Evolutionary conservation across 192 early-diverging fungal genomes (phyloP), one percentile per base, ranked within the genome.

Genomic region (Jimgerdemannia flammicorona): DNA sequence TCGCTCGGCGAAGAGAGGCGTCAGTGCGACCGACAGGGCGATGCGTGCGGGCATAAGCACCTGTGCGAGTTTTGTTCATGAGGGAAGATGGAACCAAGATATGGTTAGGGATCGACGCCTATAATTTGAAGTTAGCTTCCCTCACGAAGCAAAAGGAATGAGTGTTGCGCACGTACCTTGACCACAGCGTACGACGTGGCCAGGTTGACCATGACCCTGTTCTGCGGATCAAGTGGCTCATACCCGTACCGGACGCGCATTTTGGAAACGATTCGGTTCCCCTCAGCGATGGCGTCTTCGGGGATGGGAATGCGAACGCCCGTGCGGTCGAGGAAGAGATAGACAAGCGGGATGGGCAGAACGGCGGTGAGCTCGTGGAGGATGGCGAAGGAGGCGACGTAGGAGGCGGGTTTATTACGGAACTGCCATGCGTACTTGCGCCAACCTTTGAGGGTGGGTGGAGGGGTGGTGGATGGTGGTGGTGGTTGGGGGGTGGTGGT

Each of bases 311-410:
- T 84, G n/a, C 83, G 73, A 4, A 91, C 40, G 4, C 86, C 86
- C 18, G 83, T 86, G 70, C 80, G 74, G 39, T 78, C 74, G 19
- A 96, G 84, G 10, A 80, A 69, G 72, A 87, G 92, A 79, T 95
- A 98, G 19, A 96, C 74, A 10, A 91, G 72, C 0, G 90, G 90
- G 40, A 98, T 79, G 7, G 95, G 96, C 2, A 91, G 81, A 39
- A 98, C 81, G 3, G 95, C 96, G 3, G 96, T 98, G 3, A 96
- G 69, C 82, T 98, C 95, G 79, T 98, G 96, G 39, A 98, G 86
- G 17, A 96, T 73, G 6, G 88, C 85, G 80, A 98, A 98, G 2
- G 94, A 83, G 6, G 87, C 84, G 18, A 92, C 72, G 74, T 93
- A 89, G 68, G 88, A 91, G 42, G 86, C 89, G 6, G 92, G 92